Base-by-base conservation (phyloP, 2,329 filamentous ascomycete species). In the Claviceps sp. region DNA sequence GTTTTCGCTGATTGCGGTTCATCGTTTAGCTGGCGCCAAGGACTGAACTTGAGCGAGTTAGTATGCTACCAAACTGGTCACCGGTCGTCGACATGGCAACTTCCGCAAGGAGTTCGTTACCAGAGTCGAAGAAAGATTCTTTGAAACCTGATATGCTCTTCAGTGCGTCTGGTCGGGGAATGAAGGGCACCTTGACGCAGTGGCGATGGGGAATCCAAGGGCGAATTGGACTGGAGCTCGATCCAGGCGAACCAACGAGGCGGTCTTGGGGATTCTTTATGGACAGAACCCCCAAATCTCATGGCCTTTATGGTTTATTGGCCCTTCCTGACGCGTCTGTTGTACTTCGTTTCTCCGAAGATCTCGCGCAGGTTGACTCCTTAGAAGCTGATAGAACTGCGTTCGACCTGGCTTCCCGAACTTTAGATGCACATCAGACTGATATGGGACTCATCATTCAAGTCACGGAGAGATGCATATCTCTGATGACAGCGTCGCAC, bases 141-240 rank as follows among this genome's bases (percentile, higher is more conserved):
- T 36, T 5, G 36, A 62, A 59, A 49, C 57, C 66, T 29, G 79
- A 83, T 57, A 73, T 76, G 23, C 62, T 89, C 14, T 88, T 86
- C 64, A 77, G 78, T 22, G 83, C 81, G 44, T 82, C 82, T 20
- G 82, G 84, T 0, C 78, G 79, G 57, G 81, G 81, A 0, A 66
- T 69, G 1, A 75, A 73, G 34, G 85, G 85, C 9, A 75, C 77
- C 7, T 69, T 91, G 23, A 78, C 79, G 3, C 85, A 91, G 60
- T 72, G 87, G 55, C 77, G 85, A 55, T 73, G 80, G 63, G 86
- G 87, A 4, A 68, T 87, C 29, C 79, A 85, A 59, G 86, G 84
- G 17, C 79, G 77, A 52, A 79, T 87, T 56, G 80, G 77, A 1
- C 59, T 80, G 5, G 76, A 80, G 22, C 68, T 81, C 11, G 74